These are phyloP conservation scores for Sonneratia caseolaris DNA, from an alignment of 345 rosid genomes.

Conservation along the genomic window DNA sequence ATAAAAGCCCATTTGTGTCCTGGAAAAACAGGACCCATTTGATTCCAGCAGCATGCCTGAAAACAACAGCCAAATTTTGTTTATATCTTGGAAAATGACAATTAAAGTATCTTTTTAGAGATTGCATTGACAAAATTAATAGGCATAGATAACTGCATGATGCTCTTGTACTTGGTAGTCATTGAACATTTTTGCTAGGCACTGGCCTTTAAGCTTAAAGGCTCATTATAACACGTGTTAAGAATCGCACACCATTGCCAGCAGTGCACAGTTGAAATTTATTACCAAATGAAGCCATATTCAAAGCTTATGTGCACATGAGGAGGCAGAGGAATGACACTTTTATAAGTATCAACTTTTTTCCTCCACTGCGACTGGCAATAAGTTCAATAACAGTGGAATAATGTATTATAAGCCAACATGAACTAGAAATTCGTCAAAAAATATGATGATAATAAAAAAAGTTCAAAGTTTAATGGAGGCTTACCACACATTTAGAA, in stretches of 20 bases:
- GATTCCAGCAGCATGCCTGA: conserved; percentile 64
- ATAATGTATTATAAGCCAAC: background rate
- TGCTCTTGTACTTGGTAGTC: background rate
- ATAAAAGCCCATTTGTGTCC: conserved; percentile 95
- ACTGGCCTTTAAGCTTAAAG: background rate
- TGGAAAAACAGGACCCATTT: conserved; percentile 97
- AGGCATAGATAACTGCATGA: background rate
- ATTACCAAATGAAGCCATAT: background rate
- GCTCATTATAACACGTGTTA: too few relatives aligned
- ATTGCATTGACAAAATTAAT: background rate
- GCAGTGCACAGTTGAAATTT: background rate
- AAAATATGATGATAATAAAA: background rate
- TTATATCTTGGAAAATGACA: background rate
- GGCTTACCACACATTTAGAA: conserved; percentile 56
- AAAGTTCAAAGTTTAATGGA: background rate
- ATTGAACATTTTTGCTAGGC: background rate
- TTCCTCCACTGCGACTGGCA: background rate
- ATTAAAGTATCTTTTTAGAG: background rate
- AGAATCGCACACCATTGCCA: background rate
- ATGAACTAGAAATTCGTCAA: background rate
- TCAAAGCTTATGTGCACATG: background rate
- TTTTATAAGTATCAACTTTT: background rate
- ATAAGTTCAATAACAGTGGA: background rate
- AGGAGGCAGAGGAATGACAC: background rate
- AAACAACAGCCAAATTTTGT: conserved; percentile 6